phyloP scores from a whole-genome alignment of 2,329 filamentous ascomycete species.

The Acephala macrosclerotiorum region DNA sequence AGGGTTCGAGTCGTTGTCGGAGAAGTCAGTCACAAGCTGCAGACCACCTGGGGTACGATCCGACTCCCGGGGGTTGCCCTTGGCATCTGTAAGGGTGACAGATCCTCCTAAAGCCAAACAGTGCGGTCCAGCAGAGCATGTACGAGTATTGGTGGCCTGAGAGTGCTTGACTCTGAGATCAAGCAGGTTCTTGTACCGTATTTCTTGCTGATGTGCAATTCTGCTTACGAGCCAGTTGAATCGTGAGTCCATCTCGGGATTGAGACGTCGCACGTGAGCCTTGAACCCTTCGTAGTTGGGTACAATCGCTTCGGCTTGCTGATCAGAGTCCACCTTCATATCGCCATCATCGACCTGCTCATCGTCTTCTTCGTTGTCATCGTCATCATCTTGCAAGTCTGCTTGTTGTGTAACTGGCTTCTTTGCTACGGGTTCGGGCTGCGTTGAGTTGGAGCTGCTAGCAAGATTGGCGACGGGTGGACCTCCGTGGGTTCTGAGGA shows the following conservation, averaged over 20 bases:
- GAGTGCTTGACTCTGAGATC: conserved; percentile 75
- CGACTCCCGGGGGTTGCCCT: conserved; percentile 63
- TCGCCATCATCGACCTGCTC: conserved; percentile 69
- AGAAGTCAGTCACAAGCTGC: conserved; percentile 61
- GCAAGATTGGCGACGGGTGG: conserved; percentile 61
- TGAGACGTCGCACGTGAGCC: conserved; percentile 74
- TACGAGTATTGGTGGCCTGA: conserved; percentile 59
- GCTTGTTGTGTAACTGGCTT: conserved; percentile 27
- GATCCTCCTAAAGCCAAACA: conserved; percentile 75
- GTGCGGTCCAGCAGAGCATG: conserved; percentile 66
- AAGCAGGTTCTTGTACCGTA: conserved; percentile 80
- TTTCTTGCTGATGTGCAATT: conserved; percentile 77
- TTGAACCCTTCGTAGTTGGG: conserved; percentile 81
- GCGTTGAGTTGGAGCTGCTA: background rate
- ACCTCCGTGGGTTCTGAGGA: conserved; percentile 64
- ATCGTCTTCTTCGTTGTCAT: conserved; percentile 66
- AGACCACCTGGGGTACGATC: conserved; percentile 63
- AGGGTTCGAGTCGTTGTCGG: conserved; percentile 67
- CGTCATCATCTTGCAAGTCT: conserved; percentile 49
- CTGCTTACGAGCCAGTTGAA: conserved; percentile 76
- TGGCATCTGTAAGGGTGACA: conserved; percentile 66
- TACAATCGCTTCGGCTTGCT: conserved; percentile 70
- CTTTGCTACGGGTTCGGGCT: conserved; percentile 25
- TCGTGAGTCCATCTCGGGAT: conserved; percentile 70
- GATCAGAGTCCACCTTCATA: conserved; percentile 66